These are phyloP conservation scores for Vigna mungo DNA, from an alignment of 306 rosid genomes.

Conservation along the genomic window DNA sequence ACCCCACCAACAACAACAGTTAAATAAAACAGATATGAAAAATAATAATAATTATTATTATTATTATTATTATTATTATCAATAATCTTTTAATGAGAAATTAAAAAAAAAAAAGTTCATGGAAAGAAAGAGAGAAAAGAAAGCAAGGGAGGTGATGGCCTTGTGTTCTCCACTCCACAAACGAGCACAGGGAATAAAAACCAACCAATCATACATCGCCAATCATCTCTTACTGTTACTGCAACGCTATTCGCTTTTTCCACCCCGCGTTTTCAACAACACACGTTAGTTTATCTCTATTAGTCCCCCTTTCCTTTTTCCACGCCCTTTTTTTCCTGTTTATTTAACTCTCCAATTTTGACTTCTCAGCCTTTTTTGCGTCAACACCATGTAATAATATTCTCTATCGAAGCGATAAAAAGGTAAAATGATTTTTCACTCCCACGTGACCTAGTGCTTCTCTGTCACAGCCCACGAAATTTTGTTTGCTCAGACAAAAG, in stretches of 20 bases:
- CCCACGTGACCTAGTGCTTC: constrained; percentile 1
- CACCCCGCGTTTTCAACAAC: constrained; percentile 43
- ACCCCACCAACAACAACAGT: constrained; percentile 12
- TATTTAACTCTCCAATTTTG: not conserved
- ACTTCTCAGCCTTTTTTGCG: constrained; percentile 12
- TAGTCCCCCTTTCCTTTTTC: not conserved
- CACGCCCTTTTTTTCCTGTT: not conserved
- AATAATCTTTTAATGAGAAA: not conserved
- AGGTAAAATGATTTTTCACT: not conserved
- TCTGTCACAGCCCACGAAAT: not conserved
- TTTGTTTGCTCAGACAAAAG: not conserved
- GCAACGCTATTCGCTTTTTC: constrained; percentile 10
- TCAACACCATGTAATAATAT: constrained; percentile 14
- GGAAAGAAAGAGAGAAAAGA: constrained; percentile 16
- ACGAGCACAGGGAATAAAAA: constrained; percentile 78
- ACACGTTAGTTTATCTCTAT: constrained; percentile 17
- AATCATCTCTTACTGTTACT: constrained; percentile 34
- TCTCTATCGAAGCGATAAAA: not conserved
- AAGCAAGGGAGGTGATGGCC: constrained; percentile 51
- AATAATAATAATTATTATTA: not conserved
- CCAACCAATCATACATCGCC: constrained; percentile 64
- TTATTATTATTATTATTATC: not conserved
- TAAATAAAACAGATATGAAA: not conserved
- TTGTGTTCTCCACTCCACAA: constrained; percentile 90
- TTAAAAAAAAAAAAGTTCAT: not conserved